Base-by-base conservation (phyloP, 2,329 filamentous ascomycete species). In the Penicillium sp. region DNA sequence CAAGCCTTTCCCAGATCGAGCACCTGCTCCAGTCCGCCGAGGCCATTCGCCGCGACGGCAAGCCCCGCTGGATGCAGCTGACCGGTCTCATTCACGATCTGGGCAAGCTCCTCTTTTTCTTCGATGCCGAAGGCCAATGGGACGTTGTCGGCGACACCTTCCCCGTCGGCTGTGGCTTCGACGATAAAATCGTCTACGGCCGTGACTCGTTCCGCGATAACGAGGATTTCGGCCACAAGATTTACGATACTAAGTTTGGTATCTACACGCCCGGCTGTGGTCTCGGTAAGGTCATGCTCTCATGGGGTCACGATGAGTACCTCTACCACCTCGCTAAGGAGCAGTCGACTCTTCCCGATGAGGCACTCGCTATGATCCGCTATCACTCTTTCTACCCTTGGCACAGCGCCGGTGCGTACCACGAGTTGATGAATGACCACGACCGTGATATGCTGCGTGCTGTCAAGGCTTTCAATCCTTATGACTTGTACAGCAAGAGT, bases 311-410 rank as follows among this genome's bases (percentile, higher is more conserved):
- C 50, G 75, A 78, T 44, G 75, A 78, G 64, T 78, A 78, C 56
- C 69, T 78, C 38, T 96, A 96, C 80, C 87, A 91, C 69, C 87
- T 96, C 60, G 86, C 90, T 76, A 92, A 91, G 80, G 88, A 89
- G 62, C 91, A 96, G 80, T 88, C 84, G 49, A 88, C 80, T 0
- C 82, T 96, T 43, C 92, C 92, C 0, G 82, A 83, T 47, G 91
- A 96, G 82, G 89, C 89, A 0, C 82, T 96, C 12, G 92, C 91
- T 60, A 96, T 96, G 90, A 94, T 96, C 73, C 82, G 92, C 55
- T 96, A 96, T 77, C 92, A 96, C 78, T 91, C 87, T 6, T 96
- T 96, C 78, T 96, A 96, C 77, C 88, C 92, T 17, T 96, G 91
- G 92, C 92, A 96, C 77, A 85, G 82, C 60, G 87, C 89, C 73